These are phyloP conservation scores for Zygotorulaspora chibaensis DNA, from an alignment of 805 yeast species.

Conservation along the genomic window DNA sequence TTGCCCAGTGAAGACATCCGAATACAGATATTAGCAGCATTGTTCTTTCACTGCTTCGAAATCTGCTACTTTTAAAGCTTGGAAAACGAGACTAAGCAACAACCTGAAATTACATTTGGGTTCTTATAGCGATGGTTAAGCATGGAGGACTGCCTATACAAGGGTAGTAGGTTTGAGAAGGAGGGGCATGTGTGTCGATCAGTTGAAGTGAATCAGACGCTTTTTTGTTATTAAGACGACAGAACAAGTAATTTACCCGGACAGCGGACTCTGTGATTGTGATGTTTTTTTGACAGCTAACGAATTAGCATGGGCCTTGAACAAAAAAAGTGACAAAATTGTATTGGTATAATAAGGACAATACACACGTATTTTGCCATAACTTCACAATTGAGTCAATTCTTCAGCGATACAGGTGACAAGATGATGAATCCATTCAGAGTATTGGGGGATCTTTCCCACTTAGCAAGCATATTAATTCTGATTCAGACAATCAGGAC, in stretches of 20 bases:
- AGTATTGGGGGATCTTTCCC: constrained; percentile 62
- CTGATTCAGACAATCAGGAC: constrained; percentile 64
- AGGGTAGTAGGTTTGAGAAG: no score
- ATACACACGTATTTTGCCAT: not conserved
- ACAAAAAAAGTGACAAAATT: not conserved
- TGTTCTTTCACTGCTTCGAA: no score
- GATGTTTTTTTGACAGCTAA: not conserved
- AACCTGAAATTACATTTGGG: no score
- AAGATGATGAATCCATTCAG: constrained; percentile 14
- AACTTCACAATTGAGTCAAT: not conserved
- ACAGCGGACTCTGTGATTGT: not conserved
- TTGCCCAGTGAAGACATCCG: no score
- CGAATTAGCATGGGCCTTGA: not conserved
- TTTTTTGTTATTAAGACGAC: no score
- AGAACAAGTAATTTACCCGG: constrained; percentile 1
- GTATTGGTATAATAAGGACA: not conserved
- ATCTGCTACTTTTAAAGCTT: no score
- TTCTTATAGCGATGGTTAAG: no score
- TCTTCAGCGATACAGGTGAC: not conserved
- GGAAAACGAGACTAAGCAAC: no score
- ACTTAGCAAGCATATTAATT: constrained; percentile 71
- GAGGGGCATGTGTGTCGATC: no score
- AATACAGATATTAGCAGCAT: no score
- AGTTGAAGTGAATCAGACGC: no score
- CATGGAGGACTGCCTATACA: no score